These are phyloP conservation scores for Hypocreales sp. DNA, from an alignment of 2,329 filamentous ascomycete species.

Conservation along the genomic window DNA sequence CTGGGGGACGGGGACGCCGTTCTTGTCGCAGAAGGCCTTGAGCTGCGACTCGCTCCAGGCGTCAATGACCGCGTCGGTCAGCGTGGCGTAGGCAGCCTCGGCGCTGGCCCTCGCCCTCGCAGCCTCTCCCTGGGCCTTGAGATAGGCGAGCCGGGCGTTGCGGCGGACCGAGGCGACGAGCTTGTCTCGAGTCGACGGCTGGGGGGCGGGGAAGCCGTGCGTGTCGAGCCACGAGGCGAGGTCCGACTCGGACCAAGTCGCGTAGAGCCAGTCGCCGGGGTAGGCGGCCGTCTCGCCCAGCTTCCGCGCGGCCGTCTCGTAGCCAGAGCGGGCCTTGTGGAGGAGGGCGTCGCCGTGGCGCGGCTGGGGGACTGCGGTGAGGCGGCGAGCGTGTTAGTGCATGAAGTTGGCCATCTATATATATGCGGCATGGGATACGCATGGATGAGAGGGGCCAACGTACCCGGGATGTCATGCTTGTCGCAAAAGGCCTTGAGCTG, in stretches of 20 bases:
- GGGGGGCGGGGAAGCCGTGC: slow-evolving; percentile 71
- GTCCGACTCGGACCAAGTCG: slow-evolving; percentile 82
- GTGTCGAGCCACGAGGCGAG: slow-evolving; percentile 88
- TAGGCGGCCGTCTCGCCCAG: slow-evolving; percentile 65
- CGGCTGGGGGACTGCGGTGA: slow-evolving; percentile 54
- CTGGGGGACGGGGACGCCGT: slow-evolving; percentile 73
- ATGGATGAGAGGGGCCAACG: no score
- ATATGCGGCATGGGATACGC: no score
- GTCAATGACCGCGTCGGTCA: slow-evolving; percentile 75
- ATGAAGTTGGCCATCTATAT: no score
- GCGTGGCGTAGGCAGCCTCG: slow-evolving; percentile 52
- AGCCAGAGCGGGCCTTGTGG: slow-evolving; percentile 63
- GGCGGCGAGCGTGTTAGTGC: neutral
- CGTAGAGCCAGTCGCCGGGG: slow-evolving; percentile 89
- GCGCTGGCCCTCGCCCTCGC: slow-evolving; percentile 48
- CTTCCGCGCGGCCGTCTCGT: slow-evolving; percentile 62
- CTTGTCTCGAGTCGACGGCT: slow-evolving; percentile 72
- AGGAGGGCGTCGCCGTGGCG: slow-evolving; percentile 72
- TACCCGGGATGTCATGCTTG: slow-evolving; percentile 64
- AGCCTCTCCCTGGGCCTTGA: slow-evolving; percentile 47
- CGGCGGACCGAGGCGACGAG: slow-evolving; percentile 80
- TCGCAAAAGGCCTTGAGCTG: slow-evolving; percentile 89
- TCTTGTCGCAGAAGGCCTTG: slow-evolving; percentile 88
- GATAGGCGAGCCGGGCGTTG: slow-evolving; percentile 67
- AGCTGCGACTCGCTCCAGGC: slow-evolving; percentile 80